Conservation (phyloP, 2,329 filamentous ascomycete genomes). For the Cytospora leucostoma region DNA sequence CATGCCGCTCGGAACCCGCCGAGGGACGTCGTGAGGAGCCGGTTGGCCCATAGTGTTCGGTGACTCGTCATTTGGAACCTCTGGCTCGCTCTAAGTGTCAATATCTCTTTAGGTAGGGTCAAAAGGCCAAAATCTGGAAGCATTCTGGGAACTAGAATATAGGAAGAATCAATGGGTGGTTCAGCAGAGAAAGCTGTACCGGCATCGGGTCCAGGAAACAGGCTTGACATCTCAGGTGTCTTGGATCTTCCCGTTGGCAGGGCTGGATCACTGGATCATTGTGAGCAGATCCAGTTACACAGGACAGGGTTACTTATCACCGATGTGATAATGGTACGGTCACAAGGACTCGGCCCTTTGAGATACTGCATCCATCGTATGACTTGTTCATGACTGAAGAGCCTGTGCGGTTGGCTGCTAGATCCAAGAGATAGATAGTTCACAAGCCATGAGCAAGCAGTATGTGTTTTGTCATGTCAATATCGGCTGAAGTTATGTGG, state of each 20-base stretch:
- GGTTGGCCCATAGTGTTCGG: background rate
- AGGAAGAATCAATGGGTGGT: background rate
- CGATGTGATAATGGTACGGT: slow-evolving; percentile 1
- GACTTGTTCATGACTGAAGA: background rate
- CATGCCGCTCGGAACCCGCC: slow-evolving; percentile 21
- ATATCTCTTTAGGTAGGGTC: background rate
- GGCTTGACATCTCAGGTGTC: background rate
- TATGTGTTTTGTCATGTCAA: background rate
- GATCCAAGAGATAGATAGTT: background rate
- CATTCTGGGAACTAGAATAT: background rate
- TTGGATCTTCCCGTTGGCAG: background rate
- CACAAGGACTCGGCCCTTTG: background rate
- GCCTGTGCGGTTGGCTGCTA: background rate
- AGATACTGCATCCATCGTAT: slow-evolving; percentile 19
- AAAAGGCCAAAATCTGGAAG: background rate
- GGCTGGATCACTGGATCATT: background rate
- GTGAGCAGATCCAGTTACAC: slow-evolving; percentile 22
- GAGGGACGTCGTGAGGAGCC: slow-evolving; percentile 5
- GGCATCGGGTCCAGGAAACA: background rate
- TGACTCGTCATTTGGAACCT: slow-evolving; percentile 7
- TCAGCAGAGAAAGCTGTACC: background rate
- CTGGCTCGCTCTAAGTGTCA: background rate
- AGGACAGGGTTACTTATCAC: background rate
- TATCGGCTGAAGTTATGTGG: too few species aligned
- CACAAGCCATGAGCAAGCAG: background rate